Evolutionary conservation across 495 filamentous ascomycete genomes (phyloP), one percentile per base, ranked within the genome.

Genomic region (Talaromyces proteolyticus): DNA sequence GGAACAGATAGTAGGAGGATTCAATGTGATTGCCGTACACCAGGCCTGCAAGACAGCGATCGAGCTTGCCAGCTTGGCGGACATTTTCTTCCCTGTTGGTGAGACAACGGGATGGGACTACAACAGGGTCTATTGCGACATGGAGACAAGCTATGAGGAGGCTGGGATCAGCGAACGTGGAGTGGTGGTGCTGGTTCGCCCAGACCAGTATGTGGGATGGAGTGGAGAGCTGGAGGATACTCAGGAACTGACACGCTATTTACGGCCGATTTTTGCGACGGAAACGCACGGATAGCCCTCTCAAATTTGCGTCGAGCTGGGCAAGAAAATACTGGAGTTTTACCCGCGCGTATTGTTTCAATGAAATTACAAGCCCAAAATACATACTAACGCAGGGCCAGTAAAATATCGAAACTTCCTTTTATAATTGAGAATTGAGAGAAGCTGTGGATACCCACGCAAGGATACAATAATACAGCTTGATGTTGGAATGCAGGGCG

Each of bases 71-170:
- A 34, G 29, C 29, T 10, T 62, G 6, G 60, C 58, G 12, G 45
- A 53, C 18, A 42, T 64, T 0, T 64, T 66, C 40, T 56, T 53
- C 7, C 61, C 63, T 6, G 62, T 49, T 42, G 55, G 62, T 47
- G 59, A 59, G 11, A 24, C 20, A 1, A 44, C 49, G 26, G 60
- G 63, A 7, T 59, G 56, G 56, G 63, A 64, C 38, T 66, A 64
- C 45, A 50, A 52, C 21, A 58, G 45, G 24, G 42, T 58, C 1
- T 64, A 61, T 48, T 41, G 49, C 2, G 57, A 62, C 48, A 51
- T 57, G 20, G 39, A 50, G 8, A 19, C 16, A 12, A 16, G 8
- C 29, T 34, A 34, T 4, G 29, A 34, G 29, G 29, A 34, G 29
- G 29, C 29, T 34, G 29, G 29, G 2, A 34, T 34, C 29, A 34